Evolutionary conservation across 371 early-diverging fungal genomes (phyloP).

Genomic region (Dinochytrium kinnereticum): DNA sequence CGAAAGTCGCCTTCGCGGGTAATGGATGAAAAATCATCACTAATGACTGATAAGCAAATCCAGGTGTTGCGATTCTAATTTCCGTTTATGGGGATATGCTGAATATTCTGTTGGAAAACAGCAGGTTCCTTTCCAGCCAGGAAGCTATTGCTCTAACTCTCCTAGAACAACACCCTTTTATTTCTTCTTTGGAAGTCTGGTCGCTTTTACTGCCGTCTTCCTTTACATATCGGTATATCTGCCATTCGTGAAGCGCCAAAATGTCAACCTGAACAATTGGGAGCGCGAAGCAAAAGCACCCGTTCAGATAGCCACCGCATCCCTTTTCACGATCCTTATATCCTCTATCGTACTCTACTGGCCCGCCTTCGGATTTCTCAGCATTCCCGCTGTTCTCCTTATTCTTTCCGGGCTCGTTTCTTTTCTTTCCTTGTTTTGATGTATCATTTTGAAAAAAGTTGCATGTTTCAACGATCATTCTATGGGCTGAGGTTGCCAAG

Average conservation of each 20-base stretch:
- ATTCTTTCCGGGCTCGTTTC: neutral
- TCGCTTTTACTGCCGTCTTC: constrained; percentile 6
- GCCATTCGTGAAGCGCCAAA: neutral
- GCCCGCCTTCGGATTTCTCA: neutral
- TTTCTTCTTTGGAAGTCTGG: neutral
- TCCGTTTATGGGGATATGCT: neutral
- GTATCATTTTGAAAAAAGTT: too few relatives aligned
- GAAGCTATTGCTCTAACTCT: neutral
- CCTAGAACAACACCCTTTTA: neutral
- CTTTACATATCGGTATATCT: constrained; percentile 1
- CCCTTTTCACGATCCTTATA: neutral
- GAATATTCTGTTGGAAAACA: neutral
- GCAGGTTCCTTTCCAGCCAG: neutral
- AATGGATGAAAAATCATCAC: neutral
- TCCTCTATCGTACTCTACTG: neutral
- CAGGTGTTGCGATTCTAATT: neutral
- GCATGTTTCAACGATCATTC: too few relatives aligned
- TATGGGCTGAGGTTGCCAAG: too few relatives aligned
- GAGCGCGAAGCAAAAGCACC: neutral
- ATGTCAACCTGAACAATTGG: constrained; percentile 3
- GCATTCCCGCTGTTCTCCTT: constrained; percentile 6
- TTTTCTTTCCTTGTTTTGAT: neutral
- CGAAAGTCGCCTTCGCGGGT: neutral
- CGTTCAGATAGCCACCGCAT: constrained; percentile 1
- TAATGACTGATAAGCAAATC: neutral